These are phyloP conservation scores for Evansstolkia leycettana DNA, from an alignment of 495 filamentous ascomycete genomes.

Conservation along the genomic window DNA sequence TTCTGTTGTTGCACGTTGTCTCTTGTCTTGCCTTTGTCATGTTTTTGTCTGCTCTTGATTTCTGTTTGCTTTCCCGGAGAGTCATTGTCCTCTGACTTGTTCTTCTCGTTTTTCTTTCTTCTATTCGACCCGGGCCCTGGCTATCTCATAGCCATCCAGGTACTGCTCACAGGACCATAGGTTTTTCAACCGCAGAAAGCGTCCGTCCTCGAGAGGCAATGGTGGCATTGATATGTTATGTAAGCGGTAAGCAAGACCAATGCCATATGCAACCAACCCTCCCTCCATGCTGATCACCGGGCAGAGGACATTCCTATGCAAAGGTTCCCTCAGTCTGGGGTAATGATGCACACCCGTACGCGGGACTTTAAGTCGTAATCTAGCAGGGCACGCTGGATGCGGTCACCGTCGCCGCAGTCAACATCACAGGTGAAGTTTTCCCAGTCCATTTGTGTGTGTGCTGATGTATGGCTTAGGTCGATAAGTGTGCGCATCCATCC, in stretches of 20 bases:
- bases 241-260: background rate
- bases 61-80: too few relatives aligned
- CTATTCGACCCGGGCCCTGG: too few relatives aligned
- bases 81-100: too few relatives aligned
- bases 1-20: slow-evolving; percentile 2
- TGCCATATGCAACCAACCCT: slow-evolving; percentile 1
- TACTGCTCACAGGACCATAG: too few relatives aligned
- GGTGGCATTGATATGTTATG: slow-evolving; percentile 4
- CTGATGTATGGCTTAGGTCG: too few relatives aligned
- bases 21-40: background rate
- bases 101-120: slow-evolving; percentile 1
- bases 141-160: too few relatives aligned
- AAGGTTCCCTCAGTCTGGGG: slow-evolving; percentile 6
- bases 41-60: slow-evolving; percentile 2
- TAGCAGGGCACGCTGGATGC: too few relatives aligned
- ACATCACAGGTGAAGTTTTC: too few relatives aligned
- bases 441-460: background rate
- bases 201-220: slow-evolving; percentile 6
- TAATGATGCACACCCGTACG: slow-evolving; percentile 8
- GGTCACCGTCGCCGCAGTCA: too few relatives aligned
- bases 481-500: too few relatives aligned
- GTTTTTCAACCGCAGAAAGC: slow-evolving; percentile 2
- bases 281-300: background rate
- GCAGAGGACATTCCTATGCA: slow-evolving; percentile 2
- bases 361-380: slow-evolving; percentile 5